Evolutionary conservation across 1,139 yeast species (phyloP).

Genomic region (Zygoascus hellenicus): DNA sequence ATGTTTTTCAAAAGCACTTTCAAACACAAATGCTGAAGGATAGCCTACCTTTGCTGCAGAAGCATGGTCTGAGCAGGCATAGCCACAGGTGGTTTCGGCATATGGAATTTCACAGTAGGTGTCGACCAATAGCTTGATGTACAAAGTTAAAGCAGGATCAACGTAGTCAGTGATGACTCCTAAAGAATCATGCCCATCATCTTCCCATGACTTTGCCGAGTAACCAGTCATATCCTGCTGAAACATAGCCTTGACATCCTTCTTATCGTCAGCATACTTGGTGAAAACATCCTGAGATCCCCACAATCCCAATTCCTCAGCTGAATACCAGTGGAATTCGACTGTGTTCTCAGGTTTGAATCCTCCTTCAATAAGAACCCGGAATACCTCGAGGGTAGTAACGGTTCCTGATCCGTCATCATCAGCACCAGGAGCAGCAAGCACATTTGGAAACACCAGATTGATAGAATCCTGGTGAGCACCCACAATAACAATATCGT

Average conservation of each 20-base stretch:
- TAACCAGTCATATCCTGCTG: conserved; percentile 97
- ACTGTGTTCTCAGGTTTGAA: conserved; percentile 63
- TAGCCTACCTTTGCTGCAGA: conserved; percentile 77
- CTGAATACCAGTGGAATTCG: conserved; percentile 92
- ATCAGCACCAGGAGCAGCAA: conserved; percentile 92
- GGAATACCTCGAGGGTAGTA: conserved; percentile 68
- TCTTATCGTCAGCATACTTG: conserved; percentile 43
- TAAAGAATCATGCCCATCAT: conserved; percentile 61
- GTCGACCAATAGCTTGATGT: conserved; percentile 54
- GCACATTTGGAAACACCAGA: conserved; percentile 58
- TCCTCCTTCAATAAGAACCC: conserved; percentile 47
- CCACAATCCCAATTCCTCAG: conserved; percentile 87
- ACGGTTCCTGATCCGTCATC: conserved; percentile 90
- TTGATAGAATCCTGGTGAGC: conserved; percentile 88
- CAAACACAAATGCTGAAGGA: conserved; percentile 79
- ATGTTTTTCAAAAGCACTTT: conserved; percentile 57
- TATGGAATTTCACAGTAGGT: conserved; percentile 62
- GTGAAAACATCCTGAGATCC: conserved; percentile 80
- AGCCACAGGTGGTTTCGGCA: conserved; percentile 76
- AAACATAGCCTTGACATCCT: conserved; percentile 69
- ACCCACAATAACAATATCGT: conserved; percentile 63
- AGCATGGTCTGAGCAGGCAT: conserved; percentile 91
- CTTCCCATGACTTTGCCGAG: conserved; percentile 49
- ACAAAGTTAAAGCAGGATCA: conserved; percentile 51
- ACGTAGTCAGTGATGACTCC: conserved; percentile 79